phyloP scores from a whole-genome alignment of 345 rosid genomes.

The Angophora floribunda region DNA sequence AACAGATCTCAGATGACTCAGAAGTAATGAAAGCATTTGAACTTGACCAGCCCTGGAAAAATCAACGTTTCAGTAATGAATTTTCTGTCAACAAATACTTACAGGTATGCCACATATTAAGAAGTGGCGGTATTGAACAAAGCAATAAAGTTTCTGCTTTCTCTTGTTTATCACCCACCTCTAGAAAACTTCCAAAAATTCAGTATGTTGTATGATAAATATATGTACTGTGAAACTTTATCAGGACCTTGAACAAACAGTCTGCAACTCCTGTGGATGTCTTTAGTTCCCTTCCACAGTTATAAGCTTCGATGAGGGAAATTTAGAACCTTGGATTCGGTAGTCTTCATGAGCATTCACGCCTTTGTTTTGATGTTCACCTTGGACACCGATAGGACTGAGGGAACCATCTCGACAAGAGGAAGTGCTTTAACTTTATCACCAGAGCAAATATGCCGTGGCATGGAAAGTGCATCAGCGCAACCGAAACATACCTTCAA shows the following conservation, averaged over 20 bases:
- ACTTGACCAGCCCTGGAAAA: background rate
- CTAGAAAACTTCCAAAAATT: background rate
- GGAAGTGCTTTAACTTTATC: conserved; percentile 65
- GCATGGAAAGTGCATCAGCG: conserved; percentile 87
- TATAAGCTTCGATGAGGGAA: background rate
- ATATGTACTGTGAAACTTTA: background rate
- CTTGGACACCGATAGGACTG: conserved; percentile 51
- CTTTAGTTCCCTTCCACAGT: background rate
- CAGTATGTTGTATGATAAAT: background rate
- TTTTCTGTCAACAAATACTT: background rate
- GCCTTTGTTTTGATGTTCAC: background rate
- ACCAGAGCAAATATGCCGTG: conserved; percentile 52
- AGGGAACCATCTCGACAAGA: conserved; percentile 64
- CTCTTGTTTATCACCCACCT: background rate
- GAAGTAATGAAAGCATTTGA: background rate
- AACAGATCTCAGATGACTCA: background rate
- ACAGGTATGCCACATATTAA: background rate
- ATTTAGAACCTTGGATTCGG: background rate
- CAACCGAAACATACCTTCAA: conserved; percentile 77
- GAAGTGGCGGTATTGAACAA: background rate
- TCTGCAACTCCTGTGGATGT: background rate
- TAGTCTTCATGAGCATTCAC: too few relatives aligned
- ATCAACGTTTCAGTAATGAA: background rate
- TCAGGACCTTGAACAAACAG: background rate
- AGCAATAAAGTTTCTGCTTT: background rate